Conservation (phyloP, 2,329 filamentous ascomycete genomes). For the Aspergillus udagawae region DNA sequence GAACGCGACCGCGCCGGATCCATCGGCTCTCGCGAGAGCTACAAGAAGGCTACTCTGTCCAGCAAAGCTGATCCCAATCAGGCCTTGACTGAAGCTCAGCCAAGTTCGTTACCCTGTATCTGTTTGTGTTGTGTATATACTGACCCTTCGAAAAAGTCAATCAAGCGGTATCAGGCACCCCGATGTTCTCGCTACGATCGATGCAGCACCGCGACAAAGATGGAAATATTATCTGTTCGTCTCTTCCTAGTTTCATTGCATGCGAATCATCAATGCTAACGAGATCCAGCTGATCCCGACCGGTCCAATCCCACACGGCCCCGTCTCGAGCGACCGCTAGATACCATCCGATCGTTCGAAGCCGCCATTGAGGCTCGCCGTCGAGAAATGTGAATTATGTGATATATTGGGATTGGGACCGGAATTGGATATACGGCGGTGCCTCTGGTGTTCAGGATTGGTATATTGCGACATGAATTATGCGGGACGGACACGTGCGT, state of each 20-base stretch:
- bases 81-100: conserved; percentile 79
- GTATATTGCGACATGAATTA: not conserved
- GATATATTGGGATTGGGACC: conserved; percentile 1
- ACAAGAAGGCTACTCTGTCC: conserved; percentile 46
- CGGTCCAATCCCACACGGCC: conserved; percentile 83
- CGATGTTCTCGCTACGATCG: conserved; percentile 63
- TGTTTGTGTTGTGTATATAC: not conserved
- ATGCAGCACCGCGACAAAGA: conserved; percentile 72
- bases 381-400: conserved; percentile 43
- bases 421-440: not conserved
- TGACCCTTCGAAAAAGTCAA: not conserved
- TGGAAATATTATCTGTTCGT: conserved; percentile 73
- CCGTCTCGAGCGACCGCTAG: conserved; percentile 82
- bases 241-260: not conserved
- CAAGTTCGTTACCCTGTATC: conserved; percentile 57
- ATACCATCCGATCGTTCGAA: conserved; percentile 88
- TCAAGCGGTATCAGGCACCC: conserved; percentile 6
- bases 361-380: conserved; percentile 69
- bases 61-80: conserved; percentile 81
- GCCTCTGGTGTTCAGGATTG: conserved; percentile 9
- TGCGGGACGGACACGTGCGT: conserved; percentile 2
- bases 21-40: conserved; percentile 19
- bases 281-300: conserved; percentile 73
- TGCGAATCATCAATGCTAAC: conserved; percentile 9
- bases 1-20: conserved; percentile 22